These are phyloP conservation scores for Urochloa ruziziensis DNA, from an alignment of 176 grass and related monocot species.

Conservation along the genomic window DNA sequence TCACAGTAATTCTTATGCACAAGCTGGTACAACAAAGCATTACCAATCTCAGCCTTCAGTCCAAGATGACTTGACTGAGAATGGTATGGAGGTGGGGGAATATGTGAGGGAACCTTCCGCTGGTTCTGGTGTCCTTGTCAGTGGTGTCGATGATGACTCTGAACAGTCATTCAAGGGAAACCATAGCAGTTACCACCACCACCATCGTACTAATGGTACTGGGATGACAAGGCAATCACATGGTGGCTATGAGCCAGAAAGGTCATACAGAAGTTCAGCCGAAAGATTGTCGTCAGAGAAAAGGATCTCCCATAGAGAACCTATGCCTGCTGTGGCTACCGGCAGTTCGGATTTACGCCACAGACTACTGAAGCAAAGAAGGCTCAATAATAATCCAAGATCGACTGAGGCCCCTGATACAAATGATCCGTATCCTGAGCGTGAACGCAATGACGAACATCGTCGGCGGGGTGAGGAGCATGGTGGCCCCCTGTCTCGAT, in stretches of 20 bases:
- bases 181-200: slow-evolving; percentile 9
- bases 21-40: slow-evolving; percentile 17
- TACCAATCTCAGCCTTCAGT: slow-evolving; percentile 18
- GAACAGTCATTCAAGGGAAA: slow-evolving; percentile 38
- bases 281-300: slow-evolving; percentile 36
- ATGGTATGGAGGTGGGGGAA: slow-evolving; percentile 42
- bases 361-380: slow-evolving; percentile 59
- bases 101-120: slow-evolving; percentile 52
- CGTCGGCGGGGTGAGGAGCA: slow-evolving; percentile 9
- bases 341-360: slow-evolving; percentile 52
- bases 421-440: slow-evolving; percentile 31
- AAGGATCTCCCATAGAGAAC: slow-evolving; percentile 33
- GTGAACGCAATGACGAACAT: not conserved
- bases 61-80: slow-evolving; percentile 31
- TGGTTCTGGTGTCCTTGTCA: slow-evolving; percentile 35
- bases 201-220: not conserved
- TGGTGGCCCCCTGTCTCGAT: slow-evolving; percentile 3
- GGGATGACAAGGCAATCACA: slow-evolving; percentile 16
- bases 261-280: slow-evolving; percentile 13
- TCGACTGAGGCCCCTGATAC: not conserved
- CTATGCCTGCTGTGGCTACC: not conserved
- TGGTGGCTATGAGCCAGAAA: slow-evolving; percentile 35
- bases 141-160: not conserved
- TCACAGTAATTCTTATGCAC: slow-evolving; percentile 10
- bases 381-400: slow-evolving; percentile 29